These are phyloP conservation scores for Oemleria cerasiformis DNA, from an alignment of 306 rosid genomes.

Conservation along the genomic window DNA sequence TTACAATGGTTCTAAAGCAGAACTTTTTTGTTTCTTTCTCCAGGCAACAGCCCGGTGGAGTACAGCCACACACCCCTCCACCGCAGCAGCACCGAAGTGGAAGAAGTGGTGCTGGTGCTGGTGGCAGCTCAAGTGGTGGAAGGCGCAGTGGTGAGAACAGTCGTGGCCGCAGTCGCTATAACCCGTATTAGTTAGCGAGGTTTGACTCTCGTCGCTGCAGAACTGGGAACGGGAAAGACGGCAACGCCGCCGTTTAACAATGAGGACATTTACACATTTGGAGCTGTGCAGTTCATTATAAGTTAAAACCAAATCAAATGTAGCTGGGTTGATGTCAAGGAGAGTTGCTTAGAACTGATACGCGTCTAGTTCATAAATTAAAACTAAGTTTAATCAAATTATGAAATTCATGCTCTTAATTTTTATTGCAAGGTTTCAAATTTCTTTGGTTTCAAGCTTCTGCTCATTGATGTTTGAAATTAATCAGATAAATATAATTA, in stretches of 20 bases:
- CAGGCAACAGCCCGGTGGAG: conserved; percentile 52
- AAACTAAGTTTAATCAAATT: neutral
- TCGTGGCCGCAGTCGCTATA: conserved; percentile 48
- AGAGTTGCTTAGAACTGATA: neutral
- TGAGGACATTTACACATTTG: neutral
- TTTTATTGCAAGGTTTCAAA: neutral
- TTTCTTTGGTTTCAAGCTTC: no score
- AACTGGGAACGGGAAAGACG: neutral
- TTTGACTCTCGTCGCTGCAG: neutral
- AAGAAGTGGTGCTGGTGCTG: conserved; percentile 29
- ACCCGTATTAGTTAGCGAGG: conserved; percentile 47
- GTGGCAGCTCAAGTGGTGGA: conserved; percentile 51
- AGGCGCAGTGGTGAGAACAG: conserved; percentile 36
- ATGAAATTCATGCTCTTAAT: neutral
- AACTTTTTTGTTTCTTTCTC: conserved; percentile 17
- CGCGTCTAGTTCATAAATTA: neutral
- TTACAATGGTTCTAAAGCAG: neutral
- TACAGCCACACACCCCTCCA: conserved; percentile 39
- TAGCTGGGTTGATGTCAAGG: neutral
- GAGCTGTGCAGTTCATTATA: neutral
- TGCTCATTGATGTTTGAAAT: no score
- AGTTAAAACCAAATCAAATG: neutral
- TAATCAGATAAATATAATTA: neutral
- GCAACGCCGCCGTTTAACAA: neutral
- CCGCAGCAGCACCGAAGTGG: conserved; percentile 38